Conservation (phyloP, 345 rosid genomes). For the Brassica juncea region DNA sequence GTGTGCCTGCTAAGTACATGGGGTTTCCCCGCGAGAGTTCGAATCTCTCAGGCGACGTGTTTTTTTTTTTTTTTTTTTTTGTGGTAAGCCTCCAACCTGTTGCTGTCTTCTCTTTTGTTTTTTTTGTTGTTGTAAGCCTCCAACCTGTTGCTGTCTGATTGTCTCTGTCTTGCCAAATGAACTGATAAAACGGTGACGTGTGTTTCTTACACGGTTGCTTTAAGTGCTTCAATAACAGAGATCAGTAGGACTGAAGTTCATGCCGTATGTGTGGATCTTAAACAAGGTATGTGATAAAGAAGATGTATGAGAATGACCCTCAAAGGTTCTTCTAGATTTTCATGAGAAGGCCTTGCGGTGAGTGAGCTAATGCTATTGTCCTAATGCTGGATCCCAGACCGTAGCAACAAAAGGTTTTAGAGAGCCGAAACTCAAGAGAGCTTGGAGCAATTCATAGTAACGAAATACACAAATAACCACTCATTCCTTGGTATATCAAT, state of each 20-base stretch:
- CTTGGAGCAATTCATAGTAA: too few relatives aligned
- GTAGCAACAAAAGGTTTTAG: too few relatives aligned
- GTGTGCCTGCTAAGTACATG: constrained; percentile 72
- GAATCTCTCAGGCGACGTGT: constrained; percentile 73
- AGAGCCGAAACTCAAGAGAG: too few relatives aligned
- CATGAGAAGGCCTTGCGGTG: too few relatives aligned
- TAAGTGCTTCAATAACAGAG: background rate
- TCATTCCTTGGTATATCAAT: too few relatives aligned
- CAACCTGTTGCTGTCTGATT: background rate
- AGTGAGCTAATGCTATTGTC: too few relatives aligned
- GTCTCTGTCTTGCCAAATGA: background rate
- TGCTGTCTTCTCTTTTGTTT: background rate
- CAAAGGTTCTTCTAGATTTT: background rate
- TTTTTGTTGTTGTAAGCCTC: background rate
- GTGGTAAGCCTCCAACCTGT: background rate
- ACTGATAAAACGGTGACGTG: background rate
- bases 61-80: background rate
- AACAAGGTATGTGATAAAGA: too few relatives aligned
- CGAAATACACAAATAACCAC: too few relatives aligned
- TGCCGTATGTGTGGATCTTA: background rate
- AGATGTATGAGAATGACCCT: too few relatives aligned
- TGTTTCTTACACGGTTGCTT: too few relatives aligned
- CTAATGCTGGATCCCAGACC: too few relatives aligned
- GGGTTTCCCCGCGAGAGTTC: constrained; percentile 80
- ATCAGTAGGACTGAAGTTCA: background rate